phyloP scores from a whole-genome alignment of 2,329 filamentous ascomycete genomes.

The Escovopsis sp. region DNA sequence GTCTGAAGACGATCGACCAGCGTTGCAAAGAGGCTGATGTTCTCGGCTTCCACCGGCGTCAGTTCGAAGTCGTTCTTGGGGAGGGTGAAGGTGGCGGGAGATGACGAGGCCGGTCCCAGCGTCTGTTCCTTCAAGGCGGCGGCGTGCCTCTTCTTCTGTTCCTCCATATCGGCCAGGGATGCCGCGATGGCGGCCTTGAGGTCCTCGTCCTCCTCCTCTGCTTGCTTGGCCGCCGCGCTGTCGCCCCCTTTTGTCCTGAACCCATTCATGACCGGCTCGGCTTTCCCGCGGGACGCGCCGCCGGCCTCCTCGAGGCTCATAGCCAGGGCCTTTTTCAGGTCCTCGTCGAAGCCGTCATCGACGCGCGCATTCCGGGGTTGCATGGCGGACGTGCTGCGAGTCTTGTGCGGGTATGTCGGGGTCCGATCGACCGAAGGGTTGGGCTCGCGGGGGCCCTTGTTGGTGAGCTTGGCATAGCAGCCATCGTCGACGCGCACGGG shows the following conservation, averaged over 20 bases:
- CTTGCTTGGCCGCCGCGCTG: constrained; percentile 26
- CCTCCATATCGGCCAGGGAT: constrained; percentile 91
- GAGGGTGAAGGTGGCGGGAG: constrained; percentile 36
- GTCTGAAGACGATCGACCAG: constrained; percentile 89
- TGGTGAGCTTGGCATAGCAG: constrained; percentile 78
- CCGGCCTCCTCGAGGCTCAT: constrained; percentile 96
- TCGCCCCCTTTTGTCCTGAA: constrained; percentile 23
- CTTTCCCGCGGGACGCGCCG: constrained; percentile 57
- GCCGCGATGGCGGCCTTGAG: constrained; percentile 90
- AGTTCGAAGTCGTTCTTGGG: constrained; percentile 92
- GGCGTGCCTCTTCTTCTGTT: constrained; percentile 86
- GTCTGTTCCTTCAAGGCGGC: constrained; percentile 71
- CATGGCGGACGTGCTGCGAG: constrained; percentile 55
- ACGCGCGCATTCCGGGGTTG: constrained; percentile 80
- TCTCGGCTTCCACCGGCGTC: constrained; percentile 85
- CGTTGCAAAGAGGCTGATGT: constrained; percentile 91
- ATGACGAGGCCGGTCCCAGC: constrained; percentile 23
- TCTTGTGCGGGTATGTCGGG: constrained; percentile 42
- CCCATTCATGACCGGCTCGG: constrained; percentile 37
- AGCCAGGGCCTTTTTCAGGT: constrained; percentile 80
- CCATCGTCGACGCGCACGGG: constrained; percentile 92
- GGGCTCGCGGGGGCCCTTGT: constrained; percentile 37
- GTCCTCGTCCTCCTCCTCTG: constrained; percentile 83
- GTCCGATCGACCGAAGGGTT: constrained; percentile 34
- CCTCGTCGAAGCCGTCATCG: constrained; percentile 86